phyloP scores from a whole-genome alignment of 495 filamentous ascomycete species.

The Pseudoneurospora amorphoporcata region DNA sequence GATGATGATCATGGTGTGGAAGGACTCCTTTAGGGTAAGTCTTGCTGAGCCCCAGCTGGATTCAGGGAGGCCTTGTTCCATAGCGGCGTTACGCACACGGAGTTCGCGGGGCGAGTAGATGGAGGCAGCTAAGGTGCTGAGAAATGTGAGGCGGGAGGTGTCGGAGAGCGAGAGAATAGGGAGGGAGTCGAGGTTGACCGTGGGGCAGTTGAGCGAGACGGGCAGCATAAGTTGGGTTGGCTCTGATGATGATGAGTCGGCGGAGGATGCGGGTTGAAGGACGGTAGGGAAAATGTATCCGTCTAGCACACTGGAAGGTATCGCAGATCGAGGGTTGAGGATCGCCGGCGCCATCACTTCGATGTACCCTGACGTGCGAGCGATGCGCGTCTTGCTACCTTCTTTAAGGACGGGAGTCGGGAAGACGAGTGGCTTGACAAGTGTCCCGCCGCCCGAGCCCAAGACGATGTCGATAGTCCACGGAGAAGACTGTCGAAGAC shows the following conservation, averaged over 20 bases:
- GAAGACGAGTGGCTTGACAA: slow-evolving; percentile 23
- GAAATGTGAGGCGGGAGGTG: slow-evolving; percentile 19
- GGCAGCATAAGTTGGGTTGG: slow-evolving; percentile 13
- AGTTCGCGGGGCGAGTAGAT: slow-evolving; percentile 34
- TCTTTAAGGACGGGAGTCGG: slow-evolving; percentile 31
- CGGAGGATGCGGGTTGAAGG: slow-evolving; percentile 2
- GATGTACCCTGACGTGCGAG: slow-evolving; percentile 36
- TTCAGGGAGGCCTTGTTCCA: neutral
- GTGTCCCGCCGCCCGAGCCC: slow-evolving; percentile 3
- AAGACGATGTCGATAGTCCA: slow-evolving; percentile 25
- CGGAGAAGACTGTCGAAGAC: slow-evolving; percentile 20
- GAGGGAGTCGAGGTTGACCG: slow-evolving; percentile 31
- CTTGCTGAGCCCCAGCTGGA: slow-evolving; percentile 11
- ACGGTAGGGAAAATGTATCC: slow-evolving; percentile 21
- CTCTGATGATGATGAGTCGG: neutral
- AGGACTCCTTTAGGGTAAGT: slow-evolving; percentile 38
- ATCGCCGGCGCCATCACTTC: slow-evolving; percentile 27
- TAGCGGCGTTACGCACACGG: slow-evolving; percentile 8
- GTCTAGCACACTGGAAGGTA: slow-evolving; percentile 8
- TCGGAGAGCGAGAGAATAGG: slow-evolving; percentile 28
- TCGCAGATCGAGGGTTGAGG: neutral
- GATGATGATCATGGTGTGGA: slow-evolving; percentile 36
- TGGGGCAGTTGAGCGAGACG: slow-evolving; percentile 27
- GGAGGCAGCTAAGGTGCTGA: slow-evolving; percentile 24
- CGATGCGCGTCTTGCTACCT: slow-evolving; percentile 27